Percentiles rank a stretch among this genome's conserved stretches.
These are phyloP conservation scores for Argentina anserina DNA, from an alignment of 306 rosid genomes.

Conservation along the genomic window DNA sequence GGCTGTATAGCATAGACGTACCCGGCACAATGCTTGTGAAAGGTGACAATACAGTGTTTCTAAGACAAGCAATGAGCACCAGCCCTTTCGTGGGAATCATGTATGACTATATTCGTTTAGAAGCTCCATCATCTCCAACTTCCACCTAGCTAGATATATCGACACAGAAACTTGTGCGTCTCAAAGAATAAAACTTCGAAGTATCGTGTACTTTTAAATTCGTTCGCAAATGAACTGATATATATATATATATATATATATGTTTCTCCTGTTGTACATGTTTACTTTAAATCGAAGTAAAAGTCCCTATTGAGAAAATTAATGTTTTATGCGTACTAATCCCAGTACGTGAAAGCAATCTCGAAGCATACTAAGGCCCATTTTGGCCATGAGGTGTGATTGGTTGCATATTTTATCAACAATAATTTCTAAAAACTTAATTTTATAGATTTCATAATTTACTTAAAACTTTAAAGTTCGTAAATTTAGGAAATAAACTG, in stretches of 20 bases:
- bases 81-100: constrained; percentile 57
- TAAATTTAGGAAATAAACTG: no score
- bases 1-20: constrained; percentile 51
- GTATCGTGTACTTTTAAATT: background rate
- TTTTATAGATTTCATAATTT: no score
- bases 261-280: background rate
- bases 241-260: background rate
- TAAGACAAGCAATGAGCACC: constrained; percentile 34
- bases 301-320: background rate
- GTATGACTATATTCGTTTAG: constrained; percentile 80
- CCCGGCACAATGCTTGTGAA: constrained; percentile 33
- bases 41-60: constrained; percentile 55
- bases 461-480: no score
- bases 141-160: background rate
- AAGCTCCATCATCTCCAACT: constrained; percentile 34
- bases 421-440: no score
- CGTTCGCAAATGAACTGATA: background rate
- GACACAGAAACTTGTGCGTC: no score
- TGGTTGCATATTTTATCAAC: no score
- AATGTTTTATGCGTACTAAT: background rate
- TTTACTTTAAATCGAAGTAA: background rate
- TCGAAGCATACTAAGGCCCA: background rate
- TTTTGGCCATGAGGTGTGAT: no score
- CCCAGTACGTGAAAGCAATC: background rate
- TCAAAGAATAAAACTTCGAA: background rate